Base-by-base conservation (phyloP, 208 protist genomes). In the Balamuthia mandrillaris region DNA sequence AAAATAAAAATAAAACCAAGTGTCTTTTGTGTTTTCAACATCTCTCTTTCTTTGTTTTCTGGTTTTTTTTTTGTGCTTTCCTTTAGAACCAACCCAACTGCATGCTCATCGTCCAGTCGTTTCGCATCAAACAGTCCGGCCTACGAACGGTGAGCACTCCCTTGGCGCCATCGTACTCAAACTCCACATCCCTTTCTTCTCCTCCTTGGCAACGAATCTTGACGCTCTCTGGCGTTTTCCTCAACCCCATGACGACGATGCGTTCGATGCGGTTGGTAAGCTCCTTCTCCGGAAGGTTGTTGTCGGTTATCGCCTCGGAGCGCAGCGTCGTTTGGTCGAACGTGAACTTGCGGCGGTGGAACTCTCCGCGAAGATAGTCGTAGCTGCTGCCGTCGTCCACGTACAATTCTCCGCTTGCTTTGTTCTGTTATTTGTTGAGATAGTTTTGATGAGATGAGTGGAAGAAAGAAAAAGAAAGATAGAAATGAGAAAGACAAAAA, bases 321-420 rank as follows among this genome's bases (percentile, higher is more conserved):
- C 75, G 81, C 3, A 88, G 51, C 3, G 35, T 10, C 60, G 78
- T 75, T 77, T 94, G 87, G 63, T 93, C 87, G 35, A 95, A 90
- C 2, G 24, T 47, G 41, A 88, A 88, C 44, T 47, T 10, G 47
- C 49, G 81, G 16, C 88, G 86, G 21, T 54, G 24, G 70, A 42
- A 88, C 21, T 74, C n/a, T 18, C 68, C 68, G 16, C 70, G 83
- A 18, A 81, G 31, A 54, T 94, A 92, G 42, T 88, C 88, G 31
- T 87, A 92, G 0, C 86, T 84, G 24, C 88, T 72, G 66, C 90
- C 91, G 85, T 95, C 93, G 81, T 95, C 93, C 14, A 94, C 12
- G 81, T 92, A 95, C 9, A 95, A 70, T 21, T 89, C 54, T 33
- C 93, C 93, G 12, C 6, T 21, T 2, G 93, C 93, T 1, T 1